Conservation (phyloP, 148 eudicot species). For the Rhododendron williamsianum region DNA sequence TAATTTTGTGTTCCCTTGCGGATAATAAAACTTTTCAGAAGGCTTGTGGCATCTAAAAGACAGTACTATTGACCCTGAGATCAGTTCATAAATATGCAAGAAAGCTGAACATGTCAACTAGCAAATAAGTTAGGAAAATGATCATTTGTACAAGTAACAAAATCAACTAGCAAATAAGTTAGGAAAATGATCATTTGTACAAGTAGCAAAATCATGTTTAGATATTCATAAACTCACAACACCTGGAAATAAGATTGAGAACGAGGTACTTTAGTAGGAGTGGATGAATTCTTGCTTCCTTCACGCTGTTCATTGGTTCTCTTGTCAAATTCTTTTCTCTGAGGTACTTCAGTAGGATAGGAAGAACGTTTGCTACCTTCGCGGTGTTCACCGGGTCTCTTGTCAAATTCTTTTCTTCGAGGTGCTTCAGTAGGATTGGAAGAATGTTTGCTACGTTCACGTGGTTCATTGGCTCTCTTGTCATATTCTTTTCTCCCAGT, state of each 20-base stretch:
- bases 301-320: constrained; percentile 28
- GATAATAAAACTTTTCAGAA: neutral
- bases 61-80: neutral
- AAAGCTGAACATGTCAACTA: neutral
- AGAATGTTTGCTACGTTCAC: constrained; percentile 25
- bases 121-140: neutral
- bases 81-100: neutral
- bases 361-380: neutral
- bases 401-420: neutral
- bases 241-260: constrained; percentile 57
- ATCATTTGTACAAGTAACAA: neutral
- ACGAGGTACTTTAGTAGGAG: constrained; percentile 29
- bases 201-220: neutral
- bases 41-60: neutral
- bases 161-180: too few relatives aligned
- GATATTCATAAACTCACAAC: neutral
- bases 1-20: neutral
- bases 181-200: too few relatives aligned
- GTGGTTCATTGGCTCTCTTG: constrained; percentile 28
- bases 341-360: neutral
- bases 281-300: constrained; percentile 26
- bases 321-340: constrained; percentile 30
- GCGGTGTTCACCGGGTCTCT: neutral
- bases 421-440: constrained; percentile 17
- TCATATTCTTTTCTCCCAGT: constrained; percentile 28